phyloP scores from a whole-genome alignment of 140 eudicot genomes.

The Anethum foeniculum region DNA sequence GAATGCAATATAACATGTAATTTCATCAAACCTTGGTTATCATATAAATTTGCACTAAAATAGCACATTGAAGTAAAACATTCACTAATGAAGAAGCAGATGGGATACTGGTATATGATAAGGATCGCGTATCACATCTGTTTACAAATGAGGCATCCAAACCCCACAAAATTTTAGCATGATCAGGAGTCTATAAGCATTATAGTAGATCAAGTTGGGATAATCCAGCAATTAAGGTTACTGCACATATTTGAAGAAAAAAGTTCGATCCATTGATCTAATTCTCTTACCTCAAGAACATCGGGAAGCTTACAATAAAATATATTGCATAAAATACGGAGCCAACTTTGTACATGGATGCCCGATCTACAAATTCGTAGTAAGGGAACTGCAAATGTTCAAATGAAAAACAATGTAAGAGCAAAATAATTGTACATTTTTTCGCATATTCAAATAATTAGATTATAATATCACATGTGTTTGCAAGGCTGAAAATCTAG shows the following conservation, averaged over 20 bases:
- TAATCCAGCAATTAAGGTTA: background rate
- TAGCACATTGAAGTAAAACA: background rate
- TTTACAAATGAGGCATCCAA: background rate
- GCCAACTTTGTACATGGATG: slow-evolving; percentile 87
- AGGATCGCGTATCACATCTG: background rate
- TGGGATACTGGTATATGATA: background rate
- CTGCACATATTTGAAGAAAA: background rate
- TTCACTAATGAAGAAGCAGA: background rate
- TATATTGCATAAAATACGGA: slow-evolving; percentile 86
- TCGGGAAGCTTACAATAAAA: slow-evolving; percentile 94
- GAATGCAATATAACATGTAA: background rate
- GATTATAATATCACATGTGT: background rate
- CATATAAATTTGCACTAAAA: background rate
- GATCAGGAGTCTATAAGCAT: background rate
- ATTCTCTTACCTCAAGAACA: slow-evolving; percentile 75
- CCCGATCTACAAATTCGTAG: slow-evolving; percentile 81
- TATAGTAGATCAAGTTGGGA: background rate
- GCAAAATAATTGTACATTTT: background rate
- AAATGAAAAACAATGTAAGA: slow-evolving; percentile 15
- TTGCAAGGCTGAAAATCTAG: background rate
- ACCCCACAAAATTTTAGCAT: background rate
- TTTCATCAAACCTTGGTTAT: background rate
- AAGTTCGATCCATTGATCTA: background rate
- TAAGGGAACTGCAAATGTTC: slow-evolving; percentile 83
- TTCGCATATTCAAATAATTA: background rate